Percentiles rank a stretch among this genome's conserved stretches.
These are phyloP conservation scores for Meyerozyma carpophila DNA, from an alignment of 1,139 yeast genomes.

Conservation along the genomic window DNA sequence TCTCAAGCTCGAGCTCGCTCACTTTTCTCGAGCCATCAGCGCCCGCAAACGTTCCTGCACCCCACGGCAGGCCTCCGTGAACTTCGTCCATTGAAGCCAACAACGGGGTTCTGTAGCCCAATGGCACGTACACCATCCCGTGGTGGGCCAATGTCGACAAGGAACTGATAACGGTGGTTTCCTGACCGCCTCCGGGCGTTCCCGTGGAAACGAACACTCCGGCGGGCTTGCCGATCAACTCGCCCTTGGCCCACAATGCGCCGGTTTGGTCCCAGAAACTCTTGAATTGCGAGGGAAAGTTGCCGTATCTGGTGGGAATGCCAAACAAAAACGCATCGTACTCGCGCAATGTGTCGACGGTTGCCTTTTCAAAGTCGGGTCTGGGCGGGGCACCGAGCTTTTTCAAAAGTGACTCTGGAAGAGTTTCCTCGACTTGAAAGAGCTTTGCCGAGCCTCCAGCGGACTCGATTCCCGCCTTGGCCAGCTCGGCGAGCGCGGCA, in stretches of 20 bases:
- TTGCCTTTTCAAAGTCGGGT: slow-evolving; percentile 29
- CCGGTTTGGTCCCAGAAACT: slow-evolving; percentile 37
- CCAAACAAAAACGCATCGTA: slow-evolving; percentile 37
- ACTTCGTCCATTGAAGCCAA: slow-evolving; percentile 25
- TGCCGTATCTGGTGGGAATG: slow-evolving; percentile 36
- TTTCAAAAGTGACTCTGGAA: slow-evolving; percentile 23
- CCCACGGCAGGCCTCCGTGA: slow-evolving; percentile 40
- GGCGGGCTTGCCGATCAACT: slow-evolving; percentile 32
- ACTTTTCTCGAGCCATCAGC: slow-evolving; percentile 34
- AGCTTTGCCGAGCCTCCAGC: slow-evolving; percentile 36
- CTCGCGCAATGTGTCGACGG: slow-evolving; percentile 23
- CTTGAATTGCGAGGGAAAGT: slow-evolving; percentile 35
- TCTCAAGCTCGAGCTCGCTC: slow-evolving; percentile 26
- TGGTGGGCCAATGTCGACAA: slow-evolving; percentile 32
- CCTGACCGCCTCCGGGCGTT: slow-evolving; percentile 37
- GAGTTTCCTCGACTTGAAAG: slow-evolving; percentile 34
- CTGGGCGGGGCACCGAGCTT: slow-evolving; percentile 28
- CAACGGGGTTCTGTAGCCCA: slow-evolving; percentile 28
- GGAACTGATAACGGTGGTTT: slow-evolving; percentile 28
- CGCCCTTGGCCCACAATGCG: slow-evolving; percentile 33
- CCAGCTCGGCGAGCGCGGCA: slow-evolving; percentile 29
- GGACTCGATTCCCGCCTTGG: slow-evolving; percentile 30
- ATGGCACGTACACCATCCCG: slow-evolving; percentile 33
- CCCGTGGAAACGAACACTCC: slow-evolving; percentile 35
- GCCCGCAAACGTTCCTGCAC: slow-evolving; percentile 37